Base-by-base conservation (phyloP, 306 rosid genomes). In the Hippophae tibetana region DNA sequence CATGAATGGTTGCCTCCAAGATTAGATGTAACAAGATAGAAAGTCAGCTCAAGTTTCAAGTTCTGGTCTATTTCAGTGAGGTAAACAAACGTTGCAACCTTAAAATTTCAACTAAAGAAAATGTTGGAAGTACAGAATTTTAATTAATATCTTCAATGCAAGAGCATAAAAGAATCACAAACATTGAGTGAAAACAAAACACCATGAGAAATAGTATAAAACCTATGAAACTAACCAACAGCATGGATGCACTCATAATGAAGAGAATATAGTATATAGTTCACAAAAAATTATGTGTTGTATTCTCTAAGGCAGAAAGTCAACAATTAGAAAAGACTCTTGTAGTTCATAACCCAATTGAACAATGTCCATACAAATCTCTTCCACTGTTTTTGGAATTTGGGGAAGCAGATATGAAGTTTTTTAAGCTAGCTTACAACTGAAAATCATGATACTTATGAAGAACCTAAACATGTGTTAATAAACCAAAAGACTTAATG, bases 1-100 rank as follows among this genome's bases (percentile, higher is more conserved):
- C 84, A 54, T 78, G 83, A 69, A 92, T 44, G 53, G 95, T 68
- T 58, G 87, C 86, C 98, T 92, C 44, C 68, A 65, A 52, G 56
- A 70, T 50, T 64, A 74, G 64, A 71, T 52, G 25, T 43, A 18
- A 13, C 51, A 43, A 26, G 49, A 40, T 9, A n/a, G 41, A 47
- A 23, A 25, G 52, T 48, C 44, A 31, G 45, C 1, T 8, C 42
- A n/a, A 6, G 54, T 5, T 10, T 45, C 11, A 13, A 52, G 38
- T 5, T n/a, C 38, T 52, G 58, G 47, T 58, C 60, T 52, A 60
- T 44, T 42, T 56, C 51, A 57, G 53, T 10, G 5, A 26, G 7
- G 47, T 54, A n/a, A 45, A 12, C 13, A 12, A 57, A 43, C 49
- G 38, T 31, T 40, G 26, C 7, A 12, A 54, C 13, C 6, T 42